Percentiles rank a stretch among this genome's conserved stretches.
Conservation (phyloP, 208 protist species). For the Kentomonas sorsogonicus region DNA sequence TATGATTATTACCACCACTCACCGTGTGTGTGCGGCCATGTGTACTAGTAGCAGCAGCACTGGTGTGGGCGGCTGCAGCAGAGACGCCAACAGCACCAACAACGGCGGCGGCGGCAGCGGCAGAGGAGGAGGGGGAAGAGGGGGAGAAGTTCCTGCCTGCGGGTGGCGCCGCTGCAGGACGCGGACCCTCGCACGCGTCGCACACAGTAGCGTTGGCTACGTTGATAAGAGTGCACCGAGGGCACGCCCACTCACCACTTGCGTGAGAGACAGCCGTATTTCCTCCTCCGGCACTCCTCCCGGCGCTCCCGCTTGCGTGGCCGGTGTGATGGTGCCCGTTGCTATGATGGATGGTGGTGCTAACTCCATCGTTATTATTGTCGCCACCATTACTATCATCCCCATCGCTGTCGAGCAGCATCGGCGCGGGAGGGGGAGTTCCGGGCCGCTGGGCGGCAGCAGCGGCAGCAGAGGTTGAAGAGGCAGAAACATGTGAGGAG, state of each 20-base stretch:
- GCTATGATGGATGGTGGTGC: too few relatives aligned
- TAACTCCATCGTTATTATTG: too few relatives aligned
- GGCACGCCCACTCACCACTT: conserved; percentile 13
- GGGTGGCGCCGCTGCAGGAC: not conserved
- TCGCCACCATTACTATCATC: too few relatives aligned
- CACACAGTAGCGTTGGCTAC: not conserved
- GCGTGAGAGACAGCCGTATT: not conserved
- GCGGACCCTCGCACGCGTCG: conserved; percentile 11
- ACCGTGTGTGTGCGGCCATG: not conserved
- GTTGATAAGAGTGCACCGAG: conserved; percentile 29
- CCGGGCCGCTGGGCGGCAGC: too few relatives aligned
- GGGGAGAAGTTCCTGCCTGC: not conserved
- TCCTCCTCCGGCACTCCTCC: not conserved
- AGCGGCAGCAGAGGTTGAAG: too few relatives aligned
- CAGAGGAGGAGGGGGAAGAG: not conserved
- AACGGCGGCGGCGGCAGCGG: not conserved
- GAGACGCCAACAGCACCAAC: not conserved
- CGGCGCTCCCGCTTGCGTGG: not conserved
- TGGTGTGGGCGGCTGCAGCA: not conserved
- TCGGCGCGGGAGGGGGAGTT: too few relatives aligned
- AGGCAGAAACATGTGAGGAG: too few relatives aligned
- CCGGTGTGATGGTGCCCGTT: not conserved
- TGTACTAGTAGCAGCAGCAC: not conserved
- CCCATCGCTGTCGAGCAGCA: too few relatives aligned
- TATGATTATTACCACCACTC: not conserved